phyloP scores from a whole-genome alignment of 345 rosid genomes.

The Euphorbia pulcherrima region DNA sequence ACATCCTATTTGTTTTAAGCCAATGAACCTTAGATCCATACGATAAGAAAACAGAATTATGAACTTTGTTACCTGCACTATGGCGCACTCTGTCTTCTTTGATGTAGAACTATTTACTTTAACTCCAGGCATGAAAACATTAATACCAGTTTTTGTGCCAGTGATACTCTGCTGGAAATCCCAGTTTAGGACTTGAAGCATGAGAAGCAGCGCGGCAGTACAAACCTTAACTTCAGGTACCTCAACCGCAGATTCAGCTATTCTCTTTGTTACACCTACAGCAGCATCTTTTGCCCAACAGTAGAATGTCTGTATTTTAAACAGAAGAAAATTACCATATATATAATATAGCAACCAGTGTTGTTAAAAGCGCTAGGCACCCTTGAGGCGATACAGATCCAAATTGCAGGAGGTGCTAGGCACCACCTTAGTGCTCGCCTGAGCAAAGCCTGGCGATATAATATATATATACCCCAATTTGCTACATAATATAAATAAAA shows the following conservation, averaged over 20 bases:
- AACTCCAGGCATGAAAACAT: slow-evolving; percentile 56
- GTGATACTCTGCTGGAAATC: slow-evolving; percentile 56
- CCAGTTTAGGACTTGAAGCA: slow-evolving; percentile 94
- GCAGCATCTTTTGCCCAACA: slow-evolving; percentile 90
- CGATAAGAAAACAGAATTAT: slow-evolving; percentile 14
- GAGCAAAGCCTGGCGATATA: no score
- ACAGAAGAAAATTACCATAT: slow-evolving; percentile 16
- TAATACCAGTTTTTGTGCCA: slow-evolving; percentile 40
- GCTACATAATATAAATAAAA: no score
- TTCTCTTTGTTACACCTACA: slow-evolving; percentile 58
- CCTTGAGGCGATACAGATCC: no score
- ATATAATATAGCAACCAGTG: no score
- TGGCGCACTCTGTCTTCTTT: slow-evolving; percentile 59
- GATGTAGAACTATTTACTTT: slow-evolving; percentile 46
- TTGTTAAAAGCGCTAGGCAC: no score
- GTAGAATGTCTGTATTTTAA: slow-evolving; percentile 64
- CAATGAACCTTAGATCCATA: slow-evolving; percentile 11
- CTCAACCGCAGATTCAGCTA: slow-evolving; percentile 54
- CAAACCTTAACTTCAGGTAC: slow-evolving; percentile 86
- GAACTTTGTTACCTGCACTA: slow-evolving; percentile 67
- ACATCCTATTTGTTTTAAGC: neutral
- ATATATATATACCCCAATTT: no score
- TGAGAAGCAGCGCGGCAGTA: slow-evolving; percentile 72
- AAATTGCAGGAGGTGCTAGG: no score
- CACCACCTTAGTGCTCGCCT: no score